Evolutionary conservation across 495 filamentous ascomycete species (phyloP), one percentile per base, ranked within the genome.

Genomic region (Chlorociboria aeruginascens): DNA sequence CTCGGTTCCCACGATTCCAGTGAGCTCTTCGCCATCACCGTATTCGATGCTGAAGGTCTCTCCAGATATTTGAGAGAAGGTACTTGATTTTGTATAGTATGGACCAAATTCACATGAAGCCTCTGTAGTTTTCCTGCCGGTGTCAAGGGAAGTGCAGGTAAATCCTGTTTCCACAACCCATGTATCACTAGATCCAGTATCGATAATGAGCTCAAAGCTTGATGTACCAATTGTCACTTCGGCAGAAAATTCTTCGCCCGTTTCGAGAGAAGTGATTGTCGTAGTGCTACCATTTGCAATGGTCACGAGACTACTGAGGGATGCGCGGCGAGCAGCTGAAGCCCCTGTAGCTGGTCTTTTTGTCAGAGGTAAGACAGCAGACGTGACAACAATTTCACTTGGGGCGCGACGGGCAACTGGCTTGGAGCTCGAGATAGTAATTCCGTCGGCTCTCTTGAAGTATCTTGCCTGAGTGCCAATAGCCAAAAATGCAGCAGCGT

Each of bases 181-280:
- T 6, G 73, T 76, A 50, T 83, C 79, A 49, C 65, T 69, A 52
- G 71, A 76, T 3, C 78, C 77, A 13, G 76, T 82, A 54, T 81
- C 79, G 37, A 83, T 61, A 10, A 74, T 66, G 12, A 77, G 59
- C 6, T 66, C 50, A 52, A 78, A 72, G 6, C 54, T 66, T 50
- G 67, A 51, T 37, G 49, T 55, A 8, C 66, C 69, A 11, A 77
- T 53, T 1, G 42, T n/a, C 13, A 70, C 17, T 12, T 12, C 12
- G 12, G 38, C 17, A 13, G 38, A 12, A 40, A n/a, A 40, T 40
- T 40, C 38, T 7, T 40, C 38, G 38, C 38, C 38, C 1, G 17
- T 12, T 12, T n/a, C 10, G 12, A 40, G 17, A 12, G 38, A 40
- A 40, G 2, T 40, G 12, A 40, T 2, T 12, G 17, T 17, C 16